Conservation (phyloP, 768 basidiomycete species). For the Filobasidium floriforme region DNA sequence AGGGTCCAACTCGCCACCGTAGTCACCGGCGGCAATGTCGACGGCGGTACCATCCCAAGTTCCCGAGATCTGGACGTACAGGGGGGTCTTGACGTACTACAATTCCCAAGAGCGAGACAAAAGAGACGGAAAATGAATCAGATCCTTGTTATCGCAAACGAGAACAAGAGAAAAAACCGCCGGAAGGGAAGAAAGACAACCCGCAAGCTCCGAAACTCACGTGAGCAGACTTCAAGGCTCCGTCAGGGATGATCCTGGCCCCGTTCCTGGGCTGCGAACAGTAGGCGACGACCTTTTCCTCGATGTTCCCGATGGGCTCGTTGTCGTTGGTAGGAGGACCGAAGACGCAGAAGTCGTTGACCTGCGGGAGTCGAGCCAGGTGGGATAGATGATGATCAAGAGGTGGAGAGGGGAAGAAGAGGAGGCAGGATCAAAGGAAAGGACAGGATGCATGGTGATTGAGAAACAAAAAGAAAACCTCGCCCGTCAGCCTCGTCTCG, state of each 20-base stretch:
- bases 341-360: constrained; percentile 39
- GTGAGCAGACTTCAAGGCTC: constrained; percentile 35
- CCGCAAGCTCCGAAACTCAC: not conserved
- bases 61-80: constrained; percentile 51
- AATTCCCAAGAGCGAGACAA: too few relatives aligned
- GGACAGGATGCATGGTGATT: not conserved
- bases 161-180: not conserved
- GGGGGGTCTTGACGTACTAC: constrained; percentile 46
- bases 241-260: constrained; percentile 49
- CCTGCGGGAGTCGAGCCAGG: not conserved
- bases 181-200: too few relatives aligned
- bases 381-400: not conserved
- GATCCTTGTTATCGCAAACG: not conserved
- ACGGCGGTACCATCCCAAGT: constrained; percentile 49
- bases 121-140: too few relatives aligned
- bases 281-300: constrained; percentile 15
- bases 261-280: constrained; percentile 46
- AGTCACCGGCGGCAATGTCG: constrained; percentile 46
- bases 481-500: too few relatives aligned
- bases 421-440: not conserved
- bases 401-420: not conserved
- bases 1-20: constrained; percentile 24
- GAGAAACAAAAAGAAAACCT: too few relatives aligned
- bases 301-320: constrained; percentile 10
- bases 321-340: constrained; percentile 10